phyloP scores from a whole-genome alignment of 768 basidiomycete species.

The Boletus subparvulus region DNA sequence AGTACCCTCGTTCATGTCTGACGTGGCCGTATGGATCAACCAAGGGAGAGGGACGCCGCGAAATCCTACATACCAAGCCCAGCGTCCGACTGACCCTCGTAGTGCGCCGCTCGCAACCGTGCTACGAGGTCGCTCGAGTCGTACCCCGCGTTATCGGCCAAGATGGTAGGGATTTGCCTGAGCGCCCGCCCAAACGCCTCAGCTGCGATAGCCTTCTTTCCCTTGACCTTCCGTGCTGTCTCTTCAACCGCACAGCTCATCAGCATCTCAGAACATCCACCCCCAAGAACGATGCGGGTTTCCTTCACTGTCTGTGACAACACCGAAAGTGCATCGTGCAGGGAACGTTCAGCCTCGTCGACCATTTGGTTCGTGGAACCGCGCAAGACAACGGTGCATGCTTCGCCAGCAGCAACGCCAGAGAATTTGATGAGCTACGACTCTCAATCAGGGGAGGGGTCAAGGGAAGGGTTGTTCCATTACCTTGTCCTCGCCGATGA shows the following conservation, averaged over 20 bases:
- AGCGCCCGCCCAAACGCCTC: constrained; percentile 90
- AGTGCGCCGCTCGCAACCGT: constrained; percentile 88
- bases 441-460: neutral
- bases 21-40: neutral
- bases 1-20: constrained; percentile 86
- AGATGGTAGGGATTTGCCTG: constrained; percentile 92
- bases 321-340: constrained; percentile 97
- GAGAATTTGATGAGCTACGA: constrained; percentile 97
- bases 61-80: constrained; percentile 70
- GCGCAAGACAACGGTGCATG: constrained; percentile 96
- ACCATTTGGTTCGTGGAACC: constrained; percentile 99
- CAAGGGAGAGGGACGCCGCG: neutral
- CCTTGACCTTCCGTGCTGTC: constrained; percentile 76
- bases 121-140: constrained; percentile 96
- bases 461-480: constrained; percentile 4
- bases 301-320: constrained; percentile 98
- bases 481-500: constrained; percentile 99
- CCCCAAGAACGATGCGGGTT: constrained; percentile 90
- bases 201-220: constrained; percentile 94
- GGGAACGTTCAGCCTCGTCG: constrained; percentile 95
- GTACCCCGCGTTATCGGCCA: constrained; percentile 97
- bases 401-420: constrained; percentile 95
- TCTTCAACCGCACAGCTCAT: constrained; percentile 96
- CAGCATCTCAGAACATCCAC: constrained; percentile 97
- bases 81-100: constrained; percentile 81